phyloP scores from a whole-genome alignment of 2,329 filamentous ascomycete genomes.

The Aureobasidium sp. region DNA sequence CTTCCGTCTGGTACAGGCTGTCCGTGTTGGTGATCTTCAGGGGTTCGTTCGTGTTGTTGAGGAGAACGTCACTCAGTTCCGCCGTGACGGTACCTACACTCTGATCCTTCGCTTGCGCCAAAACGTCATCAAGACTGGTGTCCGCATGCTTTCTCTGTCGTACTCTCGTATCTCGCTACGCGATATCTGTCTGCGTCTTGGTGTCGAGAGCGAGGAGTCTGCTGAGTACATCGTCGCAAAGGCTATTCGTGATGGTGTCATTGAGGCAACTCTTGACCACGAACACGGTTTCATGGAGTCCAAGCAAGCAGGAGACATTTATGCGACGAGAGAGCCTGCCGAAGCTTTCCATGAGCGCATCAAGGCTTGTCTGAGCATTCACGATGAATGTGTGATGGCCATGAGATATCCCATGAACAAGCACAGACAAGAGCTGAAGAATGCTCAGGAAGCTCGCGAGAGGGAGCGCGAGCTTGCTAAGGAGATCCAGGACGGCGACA shows the following conservation, averaged over 20 bases:
- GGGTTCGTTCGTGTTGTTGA: slow-evolving; percentile 85
- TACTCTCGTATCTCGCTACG: slow-evolving; percentile 96
- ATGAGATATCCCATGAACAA: slow-evolving; percentile 99
- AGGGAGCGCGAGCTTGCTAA: slow-evolving; percentile 94
- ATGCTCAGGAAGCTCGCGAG: slow-evolving; percentile 95
- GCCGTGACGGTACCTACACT: slow-evolving; percentile 89
- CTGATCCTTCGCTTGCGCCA: slow-evolving; percentile 89
- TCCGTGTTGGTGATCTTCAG: slow-evolving; percentile 91
- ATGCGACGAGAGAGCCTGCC: slow-evolving; percentile 88
- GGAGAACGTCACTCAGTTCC: slow-evolving; percentile 75
- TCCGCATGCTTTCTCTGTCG: slow-evolving; percentile 97
- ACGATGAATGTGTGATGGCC: slow-evolving; percentile 98
- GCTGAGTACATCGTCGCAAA: slow-evolving; percentile 99
- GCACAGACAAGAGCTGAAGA: slow-evolving; percentile 93
- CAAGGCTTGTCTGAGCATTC: slow-evolving; percentile 77
- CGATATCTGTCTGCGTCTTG: slow-evolving; percentile 92
- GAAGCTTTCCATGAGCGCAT: slow-evolving; percentile 98
- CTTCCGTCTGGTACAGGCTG: slow-evolving; percentile 86
- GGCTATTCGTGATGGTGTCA: slow-evolving; percentile 94
- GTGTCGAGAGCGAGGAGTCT: slow-evolving; percentile 90
- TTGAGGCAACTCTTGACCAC: slow-evolving; percentile 88
- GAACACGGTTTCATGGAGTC: slow-evolving; percentile 98
- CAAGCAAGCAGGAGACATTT: slow-evolving; percentile 91
- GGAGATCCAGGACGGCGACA: slow-evolving; percentile 95
- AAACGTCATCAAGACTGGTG: slow-evolving; percentile 98